Conservation (phyloP, 2,329 filamentous ascomycete genomes). For the Penicillium sp. region DNA sequence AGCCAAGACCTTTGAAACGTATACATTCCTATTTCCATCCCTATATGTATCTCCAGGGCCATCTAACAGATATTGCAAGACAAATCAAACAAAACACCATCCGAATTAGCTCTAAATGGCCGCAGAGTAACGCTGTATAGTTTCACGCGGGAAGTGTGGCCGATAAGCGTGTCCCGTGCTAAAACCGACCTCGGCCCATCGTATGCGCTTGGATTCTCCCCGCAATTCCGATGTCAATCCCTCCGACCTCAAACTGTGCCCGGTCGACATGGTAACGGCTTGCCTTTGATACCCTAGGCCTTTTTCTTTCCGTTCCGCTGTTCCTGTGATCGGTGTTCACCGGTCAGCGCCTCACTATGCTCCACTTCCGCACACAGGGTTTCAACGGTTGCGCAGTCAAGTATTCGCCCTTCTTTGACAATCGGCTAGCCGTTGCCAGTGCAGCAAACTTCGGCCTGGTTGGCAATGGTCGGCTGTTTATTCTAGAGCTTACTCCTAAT, state of each 20-base stretch:
- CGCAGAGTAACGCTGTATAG: background rate
- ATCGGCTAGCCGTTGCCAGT: conserved; percentile 79
- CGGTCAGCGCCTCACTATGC: conserved; percentile 55
- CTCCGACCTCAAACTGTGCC: conserved; percentile 6
- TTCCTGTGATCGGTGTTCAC: conserved; percentile 4
- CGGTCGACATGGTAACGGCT: conserved; percentile 1
- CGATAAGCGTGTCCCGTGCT: conserved; percentile 7
- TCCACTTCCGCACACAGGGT: conserved; percentile 88
- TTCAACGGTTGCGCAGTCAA: conserved; percentile 97
- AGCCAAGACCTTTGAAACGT: background rate
- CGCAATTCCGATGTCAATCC: conserved; percentile 20
- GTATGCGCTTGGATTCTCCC: conserved; percentile 18
- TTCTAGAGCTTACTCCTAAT: conserved; percentile 73
- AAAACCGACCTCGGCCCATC: conserved; percentile 21
- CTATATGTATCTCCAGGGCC: background rate
- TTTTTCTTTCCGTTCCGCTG: background rate
- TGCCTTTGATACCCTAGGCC: conserved; percentile 8
- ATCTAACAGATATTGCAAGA: background rate
- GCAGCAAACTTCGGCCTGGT: conserved; percentile 97
- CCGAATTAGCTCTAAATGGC: background rate
- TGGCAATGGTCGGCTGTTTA: conserved; percentile 86
- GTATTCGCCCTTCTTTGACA: conserved; percentile 98
- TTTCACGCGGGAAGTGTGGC: conserved; percentile 8
- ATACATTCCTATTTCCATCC: background rate
- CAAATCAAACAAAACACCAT: background rate